A percentile compares a stretch with the other conserved stretches of the same genome.
Conservation (phyloP, 1,284 basidiomycete species). For the Irpex lacteus region DNA sequence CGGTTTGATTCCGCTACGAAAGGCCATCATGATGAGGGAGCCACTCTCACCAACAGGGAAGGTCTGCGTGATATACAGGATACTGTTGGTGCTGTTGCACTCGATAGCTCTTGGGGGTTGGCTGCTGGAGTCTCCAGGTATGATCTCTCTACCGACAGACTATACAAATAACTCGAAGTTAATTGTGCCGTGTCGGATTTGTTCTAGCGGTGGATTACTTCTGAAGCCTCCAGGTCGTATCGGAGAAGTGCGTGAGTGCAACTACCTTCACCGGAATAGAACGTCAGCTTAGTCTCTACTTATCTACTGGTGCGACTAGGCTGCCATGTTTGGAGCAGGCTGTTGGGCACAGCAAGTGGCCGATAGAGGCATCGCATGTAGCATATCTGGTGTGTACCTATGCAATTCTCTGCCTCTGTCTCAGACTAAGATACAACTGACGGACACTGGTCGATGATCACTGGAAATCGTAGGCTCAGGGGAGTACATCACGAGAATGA, state of each 20-base stretch:
- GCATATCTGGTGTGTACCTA: slow-evolving; percentile 55
- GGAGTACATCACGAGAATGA: slow-evolving; percentile 38
- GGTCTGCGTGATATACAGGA: slow-evolving; percentile 50
- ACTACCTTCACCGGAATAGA: no score
- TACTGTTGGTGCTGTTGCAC: slow-evolving; percentile 71
- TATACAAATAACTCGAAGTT: background rate
- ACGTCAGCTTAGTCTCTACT: no score
- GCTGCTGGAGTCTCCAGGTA: slow-evolving; percentile 78
- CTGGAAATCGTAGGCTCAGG: slow-evolving; percentile 32
- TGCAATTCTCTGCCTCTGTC: background rate
- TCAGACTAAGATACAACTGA: no score
- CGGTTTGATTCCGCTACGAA: slow-evolving; percentile 30
- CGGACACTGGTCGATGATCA: background rate
- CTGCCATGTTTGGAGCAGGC: slow-evolving; percentile 62
- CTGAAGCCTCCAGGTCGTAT: slow-evolving; percentile 68
- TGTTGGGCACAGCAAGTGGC: slow-evolving; percentile 56
- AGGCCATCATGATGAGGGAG: slow-evolving; percentile 5
- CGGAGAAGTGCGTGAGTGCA: slow-evolving; percentile 63
- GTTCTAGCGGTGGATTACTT: slow-evolving; percentile 65
- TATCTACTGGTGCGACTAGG: no score
- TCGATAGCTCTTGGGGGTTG: slow-evolving; percentile 39
- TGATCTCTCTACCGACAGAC: slow-evolving; percentile 5
- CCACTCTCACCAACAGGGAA: background rate
- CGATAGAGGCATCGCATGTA: slow-evolving; percentile 48
- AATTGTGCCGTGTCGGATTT: background rate